phyloP scores from a whole-genome alignment of 2,329 filamentous ascomycete genomes.

The Fonsecaea pedrosoi region DNA sequence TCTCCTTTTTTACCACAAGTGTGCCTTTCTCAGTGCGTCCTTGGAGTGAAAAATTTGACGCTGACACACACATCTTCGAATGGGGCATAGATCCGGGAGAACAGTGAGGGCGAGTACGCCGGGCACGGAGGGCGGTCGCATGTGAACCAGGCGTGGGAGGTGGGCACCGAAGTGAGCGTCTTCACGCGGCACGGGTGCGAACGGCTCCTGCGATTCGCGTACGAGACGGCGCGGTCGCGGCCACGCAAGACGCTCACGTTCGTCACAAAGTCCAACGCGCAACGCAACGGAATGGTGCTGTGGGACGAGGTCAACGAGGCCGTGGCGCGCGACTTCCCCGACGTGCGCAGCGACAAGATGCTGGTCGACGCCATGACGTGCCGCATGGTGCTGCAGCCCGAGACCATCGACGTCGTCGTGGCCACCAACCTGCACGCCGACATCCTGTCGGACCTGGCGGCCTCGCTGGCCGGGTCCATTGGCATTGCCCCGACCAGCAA shows the following conservation, averaged over 20 bases:
- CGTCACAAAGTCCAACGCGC: slow-evolving; percentile 71
- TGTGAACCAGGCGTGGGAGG: slow-evolving; percentile 64
- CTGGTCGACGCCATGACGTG: slow-evolving; percentile 72
- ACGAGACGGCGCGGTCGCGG: slow-evolving; percentile 64
- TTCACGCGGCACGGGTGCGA: slow-evolving; percentile 68
- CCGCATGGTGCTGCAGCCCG: slow-evolving; percentile 67
- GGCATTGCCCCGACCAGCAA: slow-evolving; percentile 75
- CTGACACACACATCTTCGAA: too few relatives aligned
- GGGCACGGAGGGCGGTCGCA: slow-evolving; percentile 70
- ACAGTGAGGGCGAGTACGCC: slow-evolving; percentile 71
- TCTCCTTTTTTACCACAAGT: too few relatives aligned
- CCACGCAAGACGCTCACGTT: slow-evolving; percentile 66
- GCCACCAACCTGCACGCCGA: slow-evolving; percentile 69
- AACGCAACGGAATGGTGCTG: slow-evolving; percentile 71
- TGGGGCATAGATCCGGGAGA: slow-evolving; percentile 62
- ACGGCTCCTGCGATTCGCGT: slow-evolving; percentile 68
- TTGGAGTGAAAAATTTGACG: too few relatives aligned
- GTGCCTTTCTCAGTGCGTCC: too few relatives aligned
- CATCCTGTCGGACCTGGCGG: slow-evolving; percentile 73
- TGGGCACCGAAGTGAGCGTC: slow-evolving; percentile 67
- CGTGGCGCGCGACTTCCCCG: slow-evolving; percentile 64
- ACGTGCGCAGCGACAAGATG: slow-evolving; percentile 70
- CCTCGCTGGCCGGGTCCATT: slow-evolving; percentile 72
- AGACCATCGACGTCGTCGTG: slow-evolving; percentile 67
- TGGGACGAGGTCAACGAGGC: slow-evolving; percentile 68